Conservation (phyloP, 306 rosid genomes). For the Trifolium pratense region DNA sequence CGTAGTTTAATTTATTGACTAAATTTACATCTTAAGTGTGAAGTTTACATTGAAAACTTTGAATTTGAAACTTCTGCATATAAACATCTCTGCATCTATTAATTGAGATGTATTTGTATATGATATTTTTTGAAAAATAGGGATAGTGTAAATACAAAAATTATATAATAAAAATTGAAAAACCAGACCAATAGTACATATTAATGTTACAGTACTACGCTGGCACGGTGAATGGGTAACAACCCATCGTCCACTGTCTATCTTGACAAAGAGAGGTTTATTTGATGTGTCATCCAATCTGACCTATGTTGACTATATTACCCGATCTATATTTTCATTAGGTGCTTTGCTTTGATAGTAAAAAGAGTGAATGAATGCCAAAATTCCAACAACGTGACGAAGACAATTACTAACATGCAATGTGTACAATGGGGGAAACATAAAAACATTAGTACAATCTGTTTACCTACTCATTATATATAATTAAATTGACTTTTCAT, state of each 20-base stretch:
- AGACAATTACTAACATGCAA: conserved; percentile 22
- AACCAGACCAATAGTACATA: background rate
- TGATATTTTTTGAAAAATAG: too few species aligned
- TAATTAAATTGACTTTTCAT: background rate
- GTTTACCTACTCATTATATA: background rate
- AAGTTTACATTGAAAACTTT: too few species aligned
- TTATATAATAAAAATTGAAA: too few species aligned
- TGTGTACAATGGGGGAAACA: conserved; percentile 9
- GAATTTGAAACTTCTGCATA: too few species aligned
- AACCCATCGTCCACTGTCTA: conserved; percentile 51
- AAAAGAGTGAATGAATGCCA: conserved; percentile 19
- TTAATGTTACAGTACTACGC: background rate
- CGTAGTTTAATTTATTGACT: too few species aligned
- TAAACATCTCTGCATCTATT: too few species aligned
- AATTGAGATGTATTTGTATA: too few species aligned
- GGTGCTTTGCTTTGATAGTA: conserved; percentile 41
- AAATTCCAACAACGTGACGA: conserved; percentile 4
- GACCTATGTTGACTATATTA: conserved; percentile 41
- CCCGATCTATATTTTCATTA: conserved; percentile 35
- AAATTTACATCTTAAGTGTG: too few species aligned
- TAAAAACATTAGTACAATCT: background rate
- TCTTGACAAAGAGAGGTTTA: conserved; percentile 31
- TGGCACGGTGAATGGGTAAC: conserved; percentile 51
- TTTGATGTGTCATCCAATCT: conserved; percentile 44
- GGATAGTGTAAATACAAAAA: too few species aligned